These are phyloP conservation scores for Podospora tetraspora DNA, from an alignment of 495 filamentous ascomycete genomes.

Conservation along the genomic window DNA sequence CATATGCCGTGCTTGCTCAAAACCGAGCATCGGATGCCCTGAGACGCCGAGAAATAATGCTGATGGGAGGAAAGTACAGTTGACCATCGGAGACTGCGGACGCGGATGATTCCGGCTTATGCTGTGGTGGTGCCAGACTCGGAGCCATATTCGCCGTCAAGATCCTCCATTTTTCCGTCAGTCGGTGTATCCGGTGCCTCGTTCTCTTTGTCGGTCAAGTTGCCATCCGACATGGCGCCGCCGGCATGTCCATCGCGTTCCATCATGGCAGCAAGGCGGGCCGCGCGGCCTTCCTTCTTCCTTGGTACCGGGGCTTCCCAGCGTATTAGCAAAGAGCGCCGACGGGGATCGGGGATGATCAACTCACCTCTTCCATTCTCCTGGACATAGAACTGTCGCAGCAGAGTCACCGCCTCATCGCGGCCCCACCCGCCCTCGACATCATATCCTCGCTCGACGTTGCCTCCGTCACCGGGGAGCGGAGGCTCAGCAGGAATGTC, in stretches of 20 bases:
- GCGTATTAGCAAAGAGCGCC: neutral
- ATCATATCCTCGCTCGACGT: slow-evolving; percentile 65
- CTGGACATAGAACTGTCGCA: slow-evolving; percentile 93
- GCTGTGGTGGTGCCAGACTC: neutral
- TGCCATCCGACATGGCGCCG: slow-evolving; percentile 20
- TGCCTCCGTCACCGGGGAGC: slow-evolving; percentile 37
- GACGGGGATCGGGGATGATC: neutral
- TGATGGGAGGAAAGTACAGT: neutral
- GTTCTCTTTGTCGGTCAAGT: neutral
- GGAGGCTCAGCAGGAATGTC: slow-evolving; percentile 11
- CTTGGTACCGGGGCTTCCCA: slow-evolving; percentile 43
- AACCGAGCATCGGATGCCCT: neutral
- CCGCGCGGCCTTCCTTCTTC: slow-evolving; percentile 50
- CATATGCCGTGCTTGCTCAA: neutral
- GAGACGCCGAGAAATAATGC: neutral
- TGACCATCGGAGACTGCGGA: neutral
- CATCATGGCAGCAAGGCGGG: slow-evolving; percentile 44
- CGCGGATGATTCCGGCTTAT: neutral
- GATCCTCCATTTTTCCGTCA: neutral
- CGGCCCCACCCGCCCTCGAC: slow-evolving; percentile 77
- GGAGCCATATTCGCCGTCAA: neutral
- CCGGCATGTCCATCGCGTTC: slow-evolving; percentile 31
- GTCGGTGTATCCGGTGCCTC: slow-evolving; percentile 1
- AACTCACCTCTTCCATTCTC: slow-evolving; percentile 78
- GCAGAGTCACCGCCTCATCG: slow-evolving; percentile 82